Conservation (phyloP, 106 monocot species). For the Agapanthus africanus region DNA sequence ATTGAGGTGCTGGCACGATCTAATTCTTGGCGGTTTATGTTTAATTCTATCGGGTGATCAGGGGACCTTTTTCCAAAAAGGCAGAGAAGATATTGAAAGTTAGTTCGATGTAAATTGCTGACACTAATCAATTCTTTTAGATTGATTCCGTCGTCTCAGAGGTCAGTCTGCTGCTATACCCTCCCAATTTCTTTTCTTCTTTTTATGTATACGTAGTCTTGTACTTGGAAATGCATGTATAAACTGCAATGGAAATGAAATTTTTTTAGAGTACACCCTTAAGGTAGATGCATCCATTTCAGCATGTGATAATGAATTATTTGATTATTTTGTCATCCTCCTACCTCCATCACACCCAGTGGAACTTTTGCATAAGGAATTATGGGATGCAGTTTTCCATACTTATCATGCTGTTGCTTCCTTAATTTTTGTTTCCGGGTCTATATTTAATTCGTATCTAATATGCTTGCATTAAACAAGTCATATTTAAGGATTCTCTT, state of each 20-base stretch:
- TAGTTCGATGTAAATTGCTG: background rate
- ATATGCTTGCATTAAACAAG: no score
- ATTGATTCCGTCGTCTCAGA: background rate
- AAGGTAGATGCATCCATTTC: background rate
- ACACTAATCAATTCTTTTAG: slow-evolving; percentile 3
- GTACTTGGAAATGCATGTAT: background rate
- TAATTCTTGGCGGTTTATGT: background rate
- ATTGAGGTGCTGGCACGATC: background rate
- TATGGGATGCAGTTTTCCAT: no score
- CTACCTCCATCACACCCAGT: background rate
- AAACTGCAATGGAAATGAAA: background rate
- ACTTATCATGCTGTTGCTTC: no score
- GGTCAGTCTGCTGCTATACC: slow-evolving; percentile 4
- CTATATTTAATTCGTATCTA: no score
- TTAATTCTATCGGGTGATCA: background rate
- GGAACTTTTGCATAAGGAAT: background rate
- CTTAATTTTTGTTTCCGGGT: no score
- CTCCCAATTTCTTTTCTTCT: background rate
- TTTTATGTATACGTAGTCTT: background rate
- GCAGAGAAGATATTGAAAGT: background rate
- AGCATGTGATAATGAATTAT: background rate
- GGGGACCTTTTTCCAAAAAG: background rate
- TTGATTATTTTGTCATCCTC: background rate
- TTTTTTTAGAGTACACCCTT: no score
- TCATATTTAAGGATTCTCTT: no score